Base-by-base conservation (phyloP, 768 basidiomycete genomes). In the Boletus sp. region DNA sequence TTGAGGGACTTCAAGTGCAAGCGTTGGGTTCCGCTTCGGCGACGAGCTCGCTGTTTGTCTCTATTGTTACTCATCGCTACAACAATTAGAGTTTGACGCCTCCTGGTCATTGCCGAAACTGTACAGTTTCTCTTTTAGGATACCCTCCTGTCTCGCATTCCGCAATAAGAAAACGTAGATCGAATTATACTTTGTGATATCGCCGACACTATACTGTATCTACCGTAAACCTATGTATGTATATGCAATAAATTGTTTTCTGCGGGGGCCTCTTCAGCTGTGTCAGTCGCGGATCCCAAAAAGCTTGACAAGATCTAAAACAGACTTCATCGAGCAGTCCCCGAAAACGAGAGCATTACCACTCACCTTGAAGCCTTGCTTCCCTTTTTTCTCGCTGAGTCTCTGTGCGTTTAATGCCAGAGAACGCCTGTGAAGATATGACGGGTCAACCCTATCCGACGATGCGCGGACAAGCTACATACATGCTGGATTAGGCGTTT, bases 401-500 rank as follows among this genome's bases (percentile, higher is more conserved):
- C 65, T 94, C 92, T 9, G 78, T 86, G 41, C 79, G 80, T 64
- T 87, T 87, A 66, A 85, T 89, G 0, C 90, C 92, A 36, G 90
- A 89, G 71, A 94, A 94, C 0, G 93, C 92, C 90, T 94, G 55
- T 33, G 47, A 47, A 40, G 32, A 37, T 28, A 12, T 40, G 14
- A 44, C 20, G 7, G 24, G 41, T 51, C 37, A 45, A 9, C 41
- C 40, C 65, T 17, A 4, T 39, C 18, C 28, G 12, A 41, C 12
- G 20, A 33, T 45, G 20, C 9, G 33, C 17, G 17, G 6, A 20
- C 5, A 37, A 37, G 37, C 20, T 15, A 64, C 70, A 14, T 60
- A 89, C 91, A 74, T 92, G 83, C 65, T 89, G 79, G 54, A 95
- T 85, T 41, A 95, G 70, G 33, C 74, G 75, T 73, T 92, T 93